A percentile compares a stretch with the other conserved stretches of the same genome.
Evolutionary conservation across 495 filamentous ascomycete species (phyloP).

Genomic region (Cercophora newfieldiana): DNA sequence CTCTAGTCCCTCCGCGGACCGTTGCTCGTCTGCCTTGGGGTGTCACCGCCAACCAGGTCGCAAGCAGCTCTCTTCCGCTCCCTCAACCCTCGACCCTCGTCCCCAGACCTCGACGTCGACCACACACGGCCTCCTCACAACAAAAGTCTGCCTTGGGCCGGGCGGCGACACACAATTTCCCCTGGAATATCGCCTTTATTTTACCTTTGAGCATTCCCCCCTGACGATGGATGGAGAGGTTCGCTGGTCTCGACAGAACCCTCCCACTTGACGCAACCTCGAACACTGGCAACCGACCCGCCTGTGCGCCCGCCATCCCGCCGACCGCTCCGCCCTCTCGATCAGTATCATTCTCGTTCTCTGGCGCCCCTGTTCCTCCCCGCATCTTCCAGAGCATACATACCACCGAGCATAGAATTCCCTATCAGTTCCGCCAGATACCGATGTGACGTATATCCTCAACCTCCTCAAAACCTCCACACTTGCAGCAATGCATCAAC

Average conservation of each 20-base stretch:
- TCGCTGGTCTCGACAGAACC: constrained; percentile 22
- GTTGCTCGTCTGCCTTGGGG: constrained; percentile 30
- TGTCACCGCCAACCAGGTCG: constrained; percentile 36
- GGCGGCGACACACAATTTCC: constrained; percentile 9
- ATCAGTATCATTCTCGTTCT: neutral
- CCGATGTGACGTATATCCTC: constrained; percentile 26
- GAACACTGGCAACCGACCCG: neutral
- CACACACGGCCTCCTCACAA: neutral
- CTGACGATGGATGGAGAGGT: constrained; percentile 33
- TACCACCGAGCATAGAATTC: neutral
- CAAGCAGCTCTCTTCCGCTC: neutral
- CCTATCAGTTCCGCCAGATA: constrained; percentile 7
- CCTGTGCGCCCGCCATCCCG: neutral
- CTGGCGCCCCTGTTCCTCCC: neutral
- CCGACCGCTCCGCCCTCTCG: neutral
- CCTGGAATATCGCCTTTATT: constrained; percentile 12
- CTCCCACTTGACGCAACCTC: constrained; percentile 15
- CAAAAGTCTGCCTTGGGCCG: constrained; percentile 22
- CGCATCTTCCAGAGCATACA: neutral
- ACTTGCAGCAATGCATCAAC: constrained; percentile 71
- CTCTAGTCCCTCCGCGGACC: constrained; percentile 10
- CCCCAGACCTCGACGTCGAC: constrained; percentile 4
- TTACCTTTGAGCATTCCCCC: neutral
- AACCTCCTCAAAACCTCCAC: constrained; percentile 10
- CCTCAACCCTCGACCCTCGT: constrained; percentile 1